These are phyloP conservation scores for Zygosaccharomyces siamensis DNA, from an alignment of 805 yeast genomes.

Conservation along the genomic window DNA sequence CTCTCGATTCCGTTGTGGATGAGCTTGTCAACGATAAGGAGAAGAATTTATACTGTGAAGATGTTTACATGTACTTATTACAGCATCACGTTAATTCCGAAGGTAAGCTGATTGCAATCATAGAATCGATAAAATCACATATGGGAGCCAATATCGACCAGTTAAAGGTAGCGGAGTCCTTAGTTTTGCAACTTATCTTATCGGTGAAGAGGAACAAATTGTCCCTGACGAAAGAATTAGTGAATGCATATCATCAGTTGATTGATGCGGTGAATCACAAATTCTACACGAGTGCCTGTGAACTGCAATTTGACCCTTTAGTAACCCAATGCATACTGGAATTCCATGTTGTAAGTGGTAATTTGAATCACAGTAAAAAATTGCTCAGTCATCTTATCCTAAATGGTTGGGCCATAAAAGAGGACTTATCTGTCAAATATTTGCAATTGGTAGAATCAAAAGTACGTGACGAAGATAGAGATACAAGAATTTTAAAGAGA, in stretches of 20 bases:
- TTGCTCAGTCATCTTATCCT: constrained; percentile 15
- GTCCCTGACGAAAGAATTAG: constrained; percentile 1
- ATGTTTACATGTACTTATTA: constrained; percentile 27
- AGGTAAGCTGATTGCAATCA: constrained; percentile 12
- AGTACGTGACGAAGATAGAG: constrained; percentile 3
- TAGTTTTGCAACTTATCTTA: constrained; percentile 14
- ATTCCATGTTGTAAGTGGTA: constrained; percentile 10
- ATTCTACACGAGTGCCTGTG: constrained; percentile 14
- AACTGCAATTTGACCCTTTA: constrained; percentile 12
- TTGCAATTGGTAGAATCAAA: constrained; percentile 12
- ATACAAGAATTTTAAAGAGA: constrained; percentile 8
- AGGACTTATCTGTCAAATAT: constrained; percentile 14
- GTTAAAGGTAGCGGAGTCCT: constrained; percentile 18
- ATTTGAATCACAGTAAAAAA: constrained; percentile 15
- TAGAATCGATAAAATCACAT: constrained; percentile 19
- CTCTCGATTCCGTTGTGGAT: constrained; percentile 10
- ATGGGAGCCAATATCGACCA: constrained; percentile 20
- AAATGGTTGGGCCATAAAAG: constrained; percentile 14
- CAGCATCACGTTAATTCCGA: constrained; percentile 20
- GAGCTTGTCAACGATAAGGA: constrained; percentile 8
- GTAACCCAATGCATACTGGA: constrained; percentile 15
- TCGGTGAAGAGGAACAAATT: constrained; percentile 10
- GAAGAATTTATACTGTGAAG: constrained; percentile 34
- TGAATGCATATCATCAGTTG: constrained; percentile 8
- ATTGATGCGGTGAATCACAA: constrained; percentile 12